A percentile compares a stretch with the other conserved stretches of the same genome.
phyloP scores from a whole-genome alignment of 345 rosid species.

The Ceriops decandra region DNA sequence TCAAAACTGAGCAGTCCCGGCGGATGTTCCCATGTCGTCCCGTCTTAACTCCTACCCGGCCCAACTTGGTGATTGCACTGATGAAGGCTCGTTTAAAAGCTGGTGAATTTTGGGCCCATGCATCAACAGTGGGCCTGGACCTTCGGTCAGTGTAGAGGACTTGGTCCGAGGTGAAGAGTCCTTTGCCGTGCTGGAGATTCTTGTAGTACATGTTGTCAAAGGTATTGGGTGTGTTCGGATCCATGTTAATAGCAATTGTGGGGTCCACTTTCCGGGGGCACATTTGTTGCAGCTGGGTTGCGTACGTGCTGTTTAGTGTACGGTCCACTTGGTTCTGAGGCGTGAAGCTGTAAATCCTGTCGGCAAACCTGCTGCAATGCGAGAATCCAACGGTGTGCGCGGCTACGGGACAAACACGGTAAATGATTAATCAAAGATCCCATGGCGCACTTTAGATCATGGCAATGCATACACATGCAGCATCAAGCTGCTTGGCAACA shows the following conservation, averaged over 20 bases:
- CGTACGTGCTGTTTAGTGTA: slow-evolving; percentile 10
- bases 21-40: slow-evolving; percentile 20
- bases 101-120: slow-evolving; percentile 13
- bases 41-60: slow-evolving; percentile 18
- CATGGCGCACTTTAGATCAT: too few species aligned
- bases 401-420: slow-evolving; percentile 1
- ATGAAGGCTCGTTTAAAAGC: slow-evolving; percentile 20
- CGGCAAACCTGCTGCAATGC: slow-evolving; percentile 19
- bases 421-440: background rate
- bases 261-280: slow-evolving; percentile 17
- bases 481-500: too few species aligned
- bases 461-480: too few species aligned
- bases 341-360: slow-evolving; percentile 15
- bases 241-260: slow-evolving; percentile 13
- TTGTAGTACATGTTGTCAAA: slow-evolving; percentile 20
- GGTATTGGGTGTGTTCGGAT: background rate
- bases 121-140: slow-evolving; percentile 7
- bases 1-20: slow-evolving; percentile 17
- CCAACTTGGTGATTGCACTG: slow-evolving; percentile 15
- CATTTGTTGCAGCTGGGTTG: slow-evolving; percentile 5
- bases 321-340: slow-evolving; percentile 13
- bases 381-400: slow-evolving; percentile 31
- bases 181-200: slow-evolving; percentile 16
- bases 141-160: slow-evolving; percentile 7
- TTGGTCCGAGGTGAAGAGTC: slow-evolving; percentile 16